A percentile compares a stretch with the other conserved stretches of the same genome.
Conservation (phyloP, 1,139 yeast species). For the Suhomyces ambrosiae region DNA sequence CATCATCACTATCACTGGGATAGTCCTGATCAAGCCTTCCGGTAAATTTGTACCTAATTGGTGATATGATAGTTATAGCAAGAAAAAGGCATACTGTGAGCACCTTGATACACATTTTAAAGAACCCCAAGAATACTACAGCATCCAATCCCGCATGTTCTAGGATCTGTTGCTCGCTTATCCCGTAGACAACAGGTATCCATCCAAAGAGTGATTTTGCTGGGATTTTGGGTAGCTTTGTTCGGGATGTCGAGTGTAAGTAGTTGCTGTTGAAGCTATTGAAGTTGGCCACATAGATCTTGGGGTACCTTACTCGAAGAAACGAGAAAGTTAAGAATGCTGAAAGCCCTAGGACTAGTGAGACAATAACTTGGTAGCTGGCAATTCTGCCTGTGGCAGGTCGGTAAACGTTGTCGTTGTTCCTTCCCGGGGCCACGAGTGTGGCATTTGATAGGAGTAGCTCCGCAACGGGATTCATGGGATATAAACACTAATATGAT, state of each 20-base stretch:
- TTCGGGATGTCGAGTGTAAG: conserved; percentile 46
- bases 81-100: conserved; percentile 59
- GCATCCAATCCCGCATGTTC: conserved; percentile 95
- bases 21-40: conserved; percentile 62
- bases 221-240: conserved; percentile 42
- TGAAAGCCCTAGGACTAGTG: conserved; percentile 60
- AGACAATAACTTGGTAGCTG: conserved; percentile 59
- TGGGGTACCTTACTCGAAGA: conserved; percentile 66
- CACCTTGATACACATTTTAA: conserved; percentile 72
- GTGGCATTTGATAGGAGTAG: conserved; percentile 1
- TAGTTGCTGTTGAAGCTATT: conserved; percentile 43
- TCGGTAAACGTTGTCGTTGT: conserved; percentile 18
- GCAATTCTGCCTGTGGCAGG: conserved; percentile 41
- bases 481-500: no score
- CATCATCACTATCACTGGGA: conserved; percentile 47
- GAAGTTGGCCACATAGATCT: conserved; percentile 65
- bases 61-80: conserved; percentile 69
- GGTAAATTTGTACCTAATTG: conserved; percentile 69
- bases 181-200: conserved; percentile 65
- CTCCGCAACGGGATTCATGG: conserved; percentile 2
- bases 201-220: conserved; percentile 67
- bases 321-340: conserved; percentile 69
- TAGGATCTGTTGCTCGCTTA: conserved; percentile 74
- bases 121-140: conserved; percentile 79
- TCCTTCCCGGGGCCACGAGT: not conserved